Evolutionary conservation across 768 basidiomycete genomes (phyloP), one percentile per base, ranked within the genome.

Genomic region (Gautieria morchelliformis): DNA sequence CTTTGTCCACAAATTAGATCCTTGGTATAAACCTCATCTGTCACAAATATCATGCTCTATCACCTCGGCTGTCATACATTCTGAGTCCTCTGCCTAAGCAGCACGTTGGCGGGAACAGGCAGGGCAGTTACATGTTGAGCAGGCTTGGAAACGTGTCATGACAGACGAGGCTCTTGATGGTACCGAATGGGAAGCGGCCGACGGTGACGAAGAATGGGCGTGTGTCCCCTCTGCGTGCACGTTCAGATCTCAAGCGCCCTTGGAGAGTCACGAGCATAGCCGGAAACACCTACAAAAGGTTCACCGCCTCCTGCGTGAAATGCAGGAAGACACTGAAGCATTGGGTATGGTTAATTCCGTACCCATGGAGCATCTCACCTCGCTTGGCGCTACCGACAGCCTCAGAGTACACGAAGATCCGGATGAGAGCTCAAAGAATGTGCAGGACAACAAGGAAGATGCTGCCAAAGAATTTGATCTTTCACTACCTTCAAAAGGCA

Each of bases 181-280:
- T 63, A 72, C 87, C 5, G 85, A 90, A 60, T 89, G 86, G 85
- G 87, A 78, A 2, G 87, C 86, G 66, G 83, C 82, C 6, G 81
- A 81, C 27, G 80, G 85, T 58, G 71, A 78, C 5, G 88, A 92
- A 63, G 88, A 89, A 66, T 93, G 87, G 85, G 93, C 95, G 67
- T 99, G 96, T 65, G 85, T 97, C n/a, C 93, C 85, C 9, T 99
- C 96, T 64, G 76, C 80, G 30, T 96, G 96, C 73, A 77, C 79
- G 0, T 98, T 97, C 67, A 74, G 85, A 64, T 93, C 86, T 61
- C 93, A 97, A 63, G 89, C 91, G 0, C 89, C 93, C 5, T 99
- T 94, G 94, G 77, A 85, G 63, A 97, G 93, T 68, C 96, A 98
- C 61, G 96, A n/a, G n/a, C n/a, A n/a, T n/a, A n/a, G n/a, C n/a